phyloP scores from a whole-genome alignment of 495 filamentous ascomycete genomes.

The Penicillium bialowiezense region DNA sequence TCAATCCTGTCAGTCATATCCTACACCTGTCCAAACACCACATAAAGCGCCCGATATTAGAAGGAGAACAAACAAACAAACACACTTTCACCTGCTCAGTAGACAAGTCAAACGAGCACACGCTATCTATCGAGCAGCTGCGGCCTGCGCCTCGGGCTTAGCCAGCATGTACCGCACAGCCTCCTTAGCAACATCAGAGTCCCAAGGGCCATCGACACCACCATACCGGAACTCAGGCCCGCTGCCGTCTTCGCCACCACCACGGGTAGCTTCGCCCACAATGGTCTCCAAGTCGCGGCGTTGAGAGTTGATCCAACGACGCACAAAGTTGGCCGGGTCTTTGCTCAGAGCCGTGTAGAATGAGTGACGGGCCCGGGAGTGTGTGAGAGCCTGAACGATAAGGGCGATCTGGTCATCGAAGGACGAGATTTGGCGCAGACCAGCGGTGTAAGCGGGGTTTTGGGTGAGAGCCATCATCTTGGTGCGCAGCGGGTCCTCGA shows the following conservation, averaged over 20 bases:
- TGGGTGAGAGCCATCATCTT: conserved; percentile 60
- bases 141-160: conserved; percentile 34
- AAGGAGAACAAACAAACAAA: too few species aligned
- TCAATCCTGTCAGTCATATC: conserved; percentile 19
- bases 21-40: conserved; percentile 36
- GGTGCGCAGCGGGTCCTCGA: conserved; percentile 77
- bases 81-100: too few species aligned
- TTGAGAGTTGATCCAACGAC: conserved; percentile 82
- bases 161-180: conserved; percentile 50
- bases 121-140: conserved; percentile 22
- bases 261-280: conserved; percentile 71
- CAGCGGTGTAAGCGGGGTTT: conserved; percentile 47
- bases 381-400: conserved; percentile 70
- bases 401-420: conserved; percentile 83
- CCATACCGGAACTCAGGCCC: conserved; percentile 59
- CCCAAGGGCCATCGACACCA: conserved; percentile 54
- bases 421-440: conserved; percentile 64
- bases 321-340: conserved; percentile 80
- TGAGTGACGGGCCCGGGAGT: conserved; percentile 78
- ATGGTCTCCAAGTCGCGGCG: conserved; percentile 87
- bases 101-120: too few species aligned
- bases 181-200: conserved; percentile 43
- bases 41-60: conserved; percentile 30
- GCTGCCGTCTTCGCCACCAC: conserved; percentile 60
- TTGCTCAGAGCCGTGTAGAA: conserved; percentile 74